phyloP scores from a whole-genome alignment of 305 asterid species.

The Galium porrigens region DNA sequence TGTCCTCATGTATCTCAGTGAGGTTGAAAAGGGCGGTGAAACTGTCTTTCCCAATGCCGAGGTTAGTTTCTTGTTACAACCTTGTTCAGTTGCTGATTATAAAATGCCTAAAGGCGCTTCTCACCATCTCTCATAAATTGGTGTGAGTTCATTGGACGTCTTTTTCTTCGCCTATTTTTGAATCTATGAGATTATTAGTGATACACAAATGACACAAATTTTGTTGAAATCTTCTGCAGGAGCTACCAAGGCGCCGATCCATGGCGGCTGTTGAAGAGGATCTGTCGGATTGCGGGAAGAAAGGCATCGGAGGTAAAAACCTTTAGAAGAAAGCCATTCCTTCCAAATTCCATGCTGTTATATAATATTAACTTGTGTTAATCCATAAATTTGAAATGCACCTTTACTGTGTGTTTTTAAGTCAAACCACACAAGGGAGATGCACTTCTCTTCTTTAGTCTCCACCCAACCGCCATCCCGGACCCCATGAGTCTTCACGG shows the following conservation, averaged over 20 bases:
- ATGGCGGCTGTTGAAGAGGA: slow-evolving; percentile 39
- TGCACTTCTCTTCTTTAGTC: slow-evolving; percentile 81
- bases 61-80: slow-evolving; percentile 36
- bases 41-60: slow-evolving; percentile 85
- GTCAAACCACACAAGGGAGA: slow-evolving; percentile 92
- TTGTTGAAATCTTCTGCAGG: slow-evolving; percentile 32
- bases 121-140: neutral
- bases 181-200: neutral
- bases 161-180: neutral
- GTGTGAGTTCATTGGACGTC: neutral
- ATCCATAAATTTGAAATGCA: slow-evolving; percentile 12
- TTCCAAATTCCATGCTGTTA: neutral
- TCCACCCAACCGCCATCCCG: slow-evolving; percentile 53
- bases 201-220: neutral
- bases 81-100: neutral
- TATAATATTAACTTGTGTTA: neutral
- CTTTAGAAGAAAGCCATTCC: neutral
- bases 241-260: slow-evolving; percentile 52
- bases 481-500: slow-evolving; percentile 76
- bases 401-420: slow-evolving; percentile 17
- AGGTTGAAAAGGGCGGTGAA: slow-evolving; percentile 91
- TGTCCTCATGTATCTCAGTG: slow-evolving; percentile 77
- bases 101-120: neutral
- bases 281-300: slow-evolving; percentile 71
- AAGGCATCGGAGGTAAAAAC: slow-evolving; percentile 75